Base-by-base conservation (phyloP, 805 yeast genomes). In the Candida arabinofermentans region DNA sequence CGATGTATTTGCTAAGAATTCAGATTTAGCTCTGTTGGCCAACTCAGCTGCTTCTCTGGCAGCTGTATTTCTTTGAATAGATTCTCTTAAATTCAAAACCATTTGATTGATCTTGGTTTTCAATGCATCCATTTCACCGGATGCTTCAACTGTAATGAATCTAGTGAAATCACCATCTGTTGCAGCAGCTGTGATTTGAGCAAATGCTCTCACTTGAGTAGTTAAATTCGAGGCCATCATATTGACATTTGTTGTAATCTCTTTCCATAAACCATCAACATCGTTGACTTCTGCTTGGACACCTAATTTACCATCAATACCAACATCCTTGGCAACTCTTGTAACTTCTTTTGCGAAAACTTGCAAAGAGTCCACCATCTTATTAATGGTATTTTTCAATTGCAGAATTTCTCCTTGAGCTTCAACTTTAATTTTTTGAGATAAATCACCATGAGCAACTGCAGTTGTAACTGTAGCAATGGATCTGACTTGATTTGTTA, bases 191-290 rank as follows among this genome's bases (percentile, higher is more conserved):
- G 96, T 87, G 55, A 87, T 87, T 60, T 87, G 95, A 29, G 95
- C 95, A 68, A 87, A 87, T 0, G 95, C 96, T 64, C 96, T 77
- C 57, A 87, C 96, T 67, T 87, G 96, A 1, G 95, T 83, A 0
- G 96, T 87, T 60, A 87, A 75, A 61, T 87, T 87, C n/a, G 91
- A 81, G 39, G 96, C 96, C 96, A 87, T 87, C 19, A 91, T 86
- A 59, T 87, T 87, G 50, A 87, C 96, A 64, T 87, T 87, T 16
- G 93, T 85, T 22, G 95, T 87, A 56, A 87, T 87, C 54, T 86
- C 95, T 57, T 84, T 86, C 96, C 96, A 87, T 46, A 86, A 66
- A 2, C 96, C 96, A 62, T 86, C 95, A 18, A 87, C 95, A 67
- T 87, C 96, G 40, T 81, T 77, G 22, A 87, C 95, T 59, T 87